Base-by-base conservation (phyloP, 1,284 basidiomycete species). In the Leccinum insigne region DNA sequence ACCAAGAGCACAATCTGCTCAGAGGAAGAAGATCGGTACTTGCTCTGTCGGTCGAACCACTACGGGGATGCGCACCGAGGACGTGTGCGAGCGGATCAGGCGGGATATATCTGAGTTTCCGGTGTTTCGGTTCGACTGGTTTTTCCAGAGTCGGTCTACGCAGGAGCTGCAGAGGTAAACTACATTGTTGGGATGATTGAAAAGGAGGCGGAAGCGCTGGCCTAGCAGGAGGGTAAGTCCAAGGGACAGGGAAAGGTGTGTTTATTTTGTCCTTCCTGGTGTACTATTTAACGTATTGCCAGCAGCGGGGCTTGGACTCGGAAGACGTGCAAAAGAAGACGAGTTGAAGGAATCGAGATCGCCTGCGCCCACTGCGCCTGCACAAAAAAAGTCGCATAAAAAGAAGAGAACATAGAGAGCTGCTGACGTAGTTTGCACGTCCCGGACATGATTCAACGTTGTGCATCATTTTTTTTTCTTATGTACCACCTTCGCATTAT, bases 111-210 rank as follows among this genome's bases (percentile, higher is more conserved):
- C 91, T 49, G 94, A 96, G 77, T 97, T 95, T 80, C 95, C 95
- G 0, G 91, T 96, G n/a, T 99, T 99, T 82, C 83, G 95, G 62
- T 98, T 99, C 72, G 96, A 99, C 76, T 99, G 96, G 96, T 99
- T 99, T 83, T 95, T 99, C 85, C 98, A 98, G 83, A 94, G 92
- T 69, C 83, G 98, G 62, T 96, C 94, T 26, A 91, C 95, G 10
- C 90, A 94, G 73, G 98, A 99, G 81, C 81, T 99, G 67, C 89
- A 92, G 70, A 82, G 98, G 63, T 98, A 95, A 72, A 93, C 92
- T 71, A 99, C 97, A 7, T 77, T 99, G 49, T 75, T 99, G 85
- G 90, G 13, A 92, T 98, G 86, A 93, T 99, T 68, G 91, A 96
- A 81, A 98, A 98, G 83, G 96, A 97, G 77, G 87, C 88, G 1